Percentiles rank a stretch among this genome's conserved stretches.
phyloP scores from a whole-genome alignment of 2,329 filamentous ascomycete genomes.

The Cadophora sp. region DNA sequence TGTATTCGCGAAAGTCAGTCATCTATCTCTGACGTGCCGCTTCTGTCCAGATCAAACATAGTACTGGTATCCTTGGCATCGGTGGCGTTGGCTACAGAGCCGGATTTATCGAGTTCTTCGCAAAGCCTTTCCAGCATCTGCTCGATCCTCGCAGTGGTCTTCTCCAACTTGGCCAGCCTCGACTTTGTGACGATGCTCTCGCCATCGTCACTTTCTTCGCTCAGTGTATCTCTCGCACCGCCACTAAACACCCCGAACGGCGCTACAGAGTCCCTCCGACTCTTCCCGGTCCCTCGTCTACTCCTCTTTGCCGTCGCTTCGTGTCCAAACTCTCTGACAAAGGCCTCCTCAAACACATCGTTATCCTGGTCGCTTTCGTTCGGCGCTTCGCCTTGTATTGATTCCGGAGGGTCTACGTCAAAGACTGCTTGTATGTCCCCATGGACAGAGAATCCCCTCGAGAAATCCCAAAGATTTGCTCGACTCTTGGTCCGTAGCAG shows the following conservation, averaged over 20 bases:
- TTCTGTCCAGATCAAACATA: constrained; percentile 36
- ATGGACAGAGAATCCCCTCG: constrained; percentile 42
- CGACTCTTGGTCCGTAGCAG: constrained; percentile 33
- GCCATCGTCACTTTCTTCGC: constrained; percentile 33
- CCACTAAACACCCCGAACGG: constrained; percentile 40
- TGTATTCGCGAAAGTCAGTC: constrained; percentile 8
- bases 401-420: constrained; percentile 40
- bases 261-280: constrained; percentile 39
- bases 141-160: constrained; percentile 39
- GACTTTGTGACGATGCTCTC: constrained; percentile 28
- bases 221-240: constrained; percentile 35
- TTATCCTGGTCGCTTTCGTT: constrained; percentile 31
- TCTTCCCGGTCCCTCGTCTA: constrained; percentile 28
- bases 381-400: constrained; percentile 37
- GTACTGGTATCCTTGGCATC: constrained; percentile 24
- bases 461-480: constrained; percentile 40
- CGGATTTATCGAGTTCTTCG: constrained; percentile 33
- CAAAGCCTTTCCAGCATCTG: constrained; percentile 39
- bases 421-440: constrained; percentile 45
- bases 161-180: constrained; percentile 39
- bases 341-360: constrained; percentile 33
- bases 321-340: constrained; percentile 32
- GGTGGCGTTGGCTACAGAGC: constrained; percentile 4
- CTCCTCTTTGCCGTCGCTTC: constrained; percentile 22
- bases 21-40: constrained; percentile 34